Percentiles rank a stretch among this genome's conserved stretches.
These are phyloP conservation scores for Zoysia pacifica DNA, from an alignment of 176 grass and related monocot species.

Conservation along the genomic window DNA sequence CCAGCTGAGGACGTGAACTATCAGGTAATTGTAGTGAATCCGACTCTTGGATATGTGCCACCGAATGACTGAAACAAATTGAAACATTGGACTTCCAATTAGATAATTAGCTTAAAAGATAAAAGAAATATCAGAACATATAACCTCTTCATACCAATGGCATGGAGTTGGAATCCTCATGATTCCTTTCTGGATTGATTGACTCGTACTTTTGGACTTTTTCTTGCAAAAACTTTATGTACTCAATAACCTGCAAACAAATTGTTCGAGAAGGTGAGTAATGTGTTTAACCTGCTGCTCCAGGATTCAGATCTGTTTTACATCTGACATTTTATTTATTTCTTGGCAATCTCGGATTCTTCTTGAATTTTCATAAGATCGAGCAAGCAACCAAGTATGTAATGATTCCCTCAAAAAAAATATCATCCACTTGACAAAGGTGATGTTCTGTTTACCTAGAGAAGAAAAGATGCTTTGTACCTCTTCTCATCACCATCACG, in stretches of 20 bases:
- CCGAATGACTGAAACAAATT: no score
- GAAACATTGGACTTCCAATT: no score
- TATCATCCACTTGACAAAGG: not conserved
- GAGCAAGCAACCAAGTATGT: not conserved
- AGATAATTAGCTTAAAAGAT: no score
- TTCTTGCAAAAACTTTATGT: constrained; percentile 86
- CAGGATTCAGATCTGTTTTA: not conserved
- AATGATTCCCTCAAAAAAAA: not conserved
- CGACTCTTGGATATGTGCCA: no score
- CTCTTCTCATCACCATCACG: constrained; percentile 75
- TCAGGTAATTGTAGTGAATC: no score
- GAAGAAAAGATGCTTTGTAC: constrained; percentile 93
- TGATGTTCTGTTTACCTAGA: constrained; percentile 58
- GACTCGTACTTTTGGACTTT: constrained; percentile 70
- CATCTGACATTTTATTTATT: not conserved
- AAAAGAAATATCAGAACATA: no score
- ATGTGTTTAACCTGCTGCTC: not conserved
- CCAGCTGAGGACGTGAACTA: no score
- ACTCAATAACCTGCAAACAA: constrained; percentile 81
- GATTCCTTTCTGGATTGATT: constrained; percentile 50
- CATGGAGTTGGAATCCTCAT: constrained; percentile 63
- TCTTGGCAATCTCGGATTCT: not conserved
- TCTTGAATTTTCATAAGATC: not conserved
- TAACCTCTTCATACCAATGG: constrained; percentile 57
- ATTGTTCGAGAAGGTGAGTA: constrained; percentile 4